Conservation (phyloP, 2,329 filamentous ascomycete species). For the Botrytis byssoidea region DNA sequence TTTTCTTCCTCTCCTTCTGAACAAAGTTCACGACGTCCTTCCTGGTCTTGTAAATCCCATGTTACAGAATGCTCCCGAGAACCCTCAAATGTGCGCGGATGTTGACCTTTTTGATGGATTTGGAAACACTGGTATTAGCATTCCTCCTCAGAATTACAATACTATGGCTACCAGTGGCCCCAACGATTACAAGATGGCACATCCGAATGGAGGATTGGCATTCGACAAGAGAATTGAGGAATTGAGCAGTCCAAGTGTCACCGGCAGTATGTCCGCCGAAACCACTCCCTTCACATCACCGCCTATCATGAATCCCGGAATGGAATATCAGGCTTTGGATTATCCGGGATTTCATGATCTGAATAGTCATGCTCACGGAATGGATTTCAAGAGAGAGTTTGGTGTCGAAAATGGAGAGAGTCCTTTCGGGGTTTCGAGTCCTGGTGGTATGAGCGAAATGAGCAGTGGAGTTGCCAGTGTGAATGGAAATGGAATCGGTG, state of each 20-base stretch:
- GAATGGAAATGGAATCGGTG: slow-evolving; percentile 13
- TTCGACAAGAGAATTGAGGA: slow-evolving; percentile 36
- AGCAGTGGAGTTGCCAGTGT: slow-evolving; percentile 11
- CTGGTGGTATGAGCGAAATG: slow-evolving; percentile 14
- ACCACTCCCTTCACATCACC: slow-evolving; percentile 23
- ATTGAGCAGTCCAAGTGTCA: slow-evolving; percentile 29
- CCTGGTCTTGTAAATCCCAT: slow-evolving; percentile 61
- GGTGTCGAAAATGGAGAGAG: slow-evolving; percentile 5
- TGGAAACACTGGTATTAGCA: slow-evolving; percentile 58
- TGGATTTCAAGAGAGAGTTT: slow-evolving; percentile 22
- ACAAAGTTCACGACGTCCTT: slow-evolving; percentile 71
- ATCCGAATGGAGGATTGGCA: slow-evolving; percentile 23
- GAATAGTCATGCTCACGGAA: slow-evolving; percentile 4
- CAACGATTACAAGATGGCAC: slow-evolving; percentile 37
- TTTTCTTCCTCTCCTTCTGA: slow-evolving; percentile 73
- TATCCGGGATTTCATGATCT: slow-evolving; percentile 23
- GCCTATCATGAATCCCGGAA: slow-evolving; percentile 19
- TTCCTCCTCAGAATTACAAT: slow-evolving; percentile 35
- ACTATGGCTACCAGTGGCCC: slow-evolving; percentile 28
- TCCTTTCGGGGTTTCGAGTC: slow-evolving; percentile 6
- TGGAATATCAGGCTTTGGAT: slow-evolving; percentile 23
- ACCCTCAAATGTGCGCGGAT: slow-evolving; percentile 39
- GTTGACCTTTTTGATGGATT: slow-evolving; percentile 67
- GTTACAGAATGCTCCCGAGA: slow-evolving; percentile 59
- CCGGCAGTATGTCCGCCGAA: slow-evolving; percentile 13